phyloP scores from a whole-genome alignment of 106 monocot species.

The Allium cepa region DNA sequence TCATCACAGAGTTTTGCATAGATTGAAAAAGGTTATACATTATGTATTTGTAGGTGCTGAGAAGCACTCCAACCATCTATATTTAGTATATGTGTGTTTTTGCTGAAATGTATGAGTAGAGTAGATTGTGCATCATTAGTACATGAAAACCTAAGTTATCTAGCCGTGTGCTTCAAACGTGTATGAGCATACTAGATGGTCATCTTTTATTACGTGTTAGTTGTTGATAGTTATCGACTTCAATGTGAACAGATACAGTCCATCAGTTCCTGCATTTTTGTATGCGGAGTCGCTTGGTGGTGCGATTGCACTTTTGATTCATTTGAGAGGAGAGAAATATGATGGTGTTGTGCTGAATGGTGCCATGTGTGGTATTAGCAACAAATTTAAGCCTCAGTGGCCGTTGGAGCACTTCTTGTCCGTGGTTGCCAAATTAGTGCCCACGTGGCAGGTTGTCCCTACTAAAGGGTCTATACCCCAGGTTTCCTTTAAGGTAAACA shows the following conservation, averaged over 20 bases:
- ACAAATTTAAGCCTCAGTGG: constrained; percentile 87
- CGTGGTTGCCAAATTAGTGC: constrained; percentile 34
- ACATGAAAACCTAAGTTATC: no score
- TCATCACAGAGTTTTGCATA: no score
- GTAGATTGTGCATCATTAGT: no score
- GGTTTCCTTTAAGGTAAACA: constrained; percentile 55
- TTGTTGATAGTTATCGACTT: no score
- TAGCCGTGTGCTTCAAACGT: no score
- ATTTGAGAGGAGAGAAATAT: constrained; percentile 29
- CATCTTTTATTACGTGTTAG: no score
- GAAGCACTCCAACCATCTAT: no score
- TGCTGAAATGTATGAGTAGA: no score
- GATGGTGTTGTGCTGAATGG: constrained; percentile 80
- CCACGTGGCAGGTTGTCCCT: constrained; percentile 75
- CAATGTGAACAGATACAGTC: constrained; percentile 8
- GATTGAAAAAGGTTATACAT: no score
- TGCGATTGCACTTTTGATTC: constrained; percentile 81
- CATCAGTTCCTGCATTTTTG: constrained; percentile 57
- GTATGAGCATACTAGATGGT: no score
- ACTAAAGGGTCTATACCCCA: constrained; percentile 74
- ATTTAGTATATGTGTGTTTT: no score
- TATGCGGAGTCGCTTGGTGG: constrained; percentile 90
- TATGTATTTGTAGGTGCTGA: no score
- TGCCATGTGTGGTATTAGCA: constrained; percentile 93
- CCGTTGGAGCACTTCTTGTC: constrained; percentile 81